A percentile compares a stretch with the other conserved stretches of the same genome.
These are phyloP conservation scores for Willaertia magna DNA, from an alignment of 208 protist genomes.

Conservation along the genomic window DNA sequence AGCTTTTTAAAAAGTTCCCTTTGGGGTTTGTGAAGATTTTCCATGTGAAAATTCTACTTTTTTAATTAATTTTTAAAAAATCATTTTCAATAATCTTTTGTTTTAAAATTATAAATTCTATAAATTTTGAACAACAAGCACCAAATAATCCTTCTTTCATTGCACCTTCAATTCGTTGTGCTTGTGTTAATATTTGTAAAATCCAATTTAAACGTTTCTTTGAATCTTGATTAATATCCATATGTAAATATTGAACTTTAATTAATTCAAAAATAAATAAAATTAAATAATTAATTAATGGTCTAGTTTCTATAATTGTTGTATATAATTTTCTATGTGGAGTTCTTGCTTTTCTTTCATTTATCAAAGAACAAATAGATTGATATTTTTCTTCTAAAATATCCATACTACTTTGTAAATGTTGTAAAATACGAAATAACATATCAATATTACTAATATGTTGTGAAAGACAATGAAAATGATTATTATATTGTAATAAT, in stretches of 20 bases:
- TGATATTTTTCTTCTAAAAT: background rate
- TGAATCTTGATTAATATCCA: background rate
- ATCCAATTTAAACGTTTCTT: background rate
- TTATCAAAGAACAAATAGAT: background rate
- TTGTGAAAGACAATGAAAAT: background rate
- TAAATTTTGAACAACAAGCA: background rate
- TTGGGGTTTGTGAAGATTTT: no score
- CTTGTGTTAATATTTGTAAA: background rate
- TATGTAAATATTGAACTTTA: background rate
- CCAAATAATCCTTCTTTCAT: background rate
- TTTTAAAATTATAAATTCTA: background rate
- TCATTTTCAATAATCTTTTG: background rate
- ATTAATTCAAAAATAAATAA: background rate
- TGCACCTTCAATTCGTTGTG: background rate
- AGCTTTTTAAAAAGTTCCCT: no score
- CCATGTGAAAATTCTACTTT: no score
- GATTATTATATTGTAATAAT: background rate
- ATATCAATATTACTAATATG: background rate
- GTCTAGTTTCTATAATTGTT: background rate
- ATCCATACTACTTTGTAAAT: background rate
- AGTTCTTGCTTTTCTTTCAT: background rate
- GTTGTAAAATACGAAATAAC: background rate
- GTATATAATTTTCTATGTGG: background rate
- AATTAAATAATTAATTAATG: background rate
- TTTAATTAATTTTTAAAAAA: no score